Evolutionary conservation across 768 basidiomycete species (phyloP).

Genomic region (Boletus sp.): DNA sequence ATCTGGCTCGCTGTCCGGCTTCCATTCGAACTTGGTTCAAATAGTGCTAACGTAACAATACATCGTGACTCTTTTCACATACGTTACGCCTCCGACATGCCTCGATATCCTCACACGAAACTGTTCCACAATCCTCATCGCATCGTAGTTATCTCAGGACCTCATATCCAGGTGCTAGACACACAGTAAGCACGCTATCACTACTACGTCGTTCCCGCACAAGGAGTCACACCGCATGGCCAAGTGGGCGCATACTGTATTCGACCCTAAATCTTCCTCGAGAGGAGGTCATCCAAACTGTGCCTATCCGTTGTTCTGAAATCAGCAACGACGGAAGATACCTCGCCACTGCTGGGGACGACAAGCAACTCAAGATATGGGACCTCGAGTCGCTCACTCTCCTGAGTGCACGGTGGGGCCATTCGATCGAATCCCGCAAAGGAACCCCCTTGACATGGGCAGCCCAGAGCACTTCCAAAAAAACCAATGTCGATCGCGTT

Average conservation of each 20-base stretch:
- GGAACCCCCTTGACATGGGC: background rate
- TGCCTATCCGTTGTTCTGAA: conserved; percentile 59
- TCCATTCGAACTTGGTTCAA: no score
- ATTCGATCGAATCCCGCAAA: background rate
- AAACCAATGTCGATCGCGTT: conserved; percentile 72
- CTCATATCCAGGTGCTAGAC: conserved; percentile 61
- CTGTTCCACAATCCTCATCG: conserved; percentile 39
- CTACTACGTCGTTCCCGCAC: background rate
- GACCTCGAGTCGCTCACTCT: conserved; percentile 53
- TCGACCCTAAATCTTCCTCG: conserved; percentile 40
- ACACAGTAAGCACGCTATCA: conserved; percentile 41
- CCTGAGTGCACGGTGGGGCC: conserved; percentile 58
- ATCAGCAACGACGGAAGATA: conserved; percentile 44
- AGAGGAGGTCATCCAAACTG: conserved; percentile 42
- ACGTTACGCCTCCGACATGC: conserved; percentile 31
- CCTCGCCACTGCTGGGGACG: conserved; percentile 69
- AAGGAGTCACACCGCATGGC: conserved; percentile 25
- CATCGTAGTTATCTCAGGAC: conserved; percentile 53
- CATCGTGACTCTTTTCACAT: no score
- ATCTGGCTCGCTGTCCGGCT: no score
- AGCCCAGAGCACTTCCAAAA: conserved; percentile 74
- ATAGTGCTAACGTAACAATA: no score
- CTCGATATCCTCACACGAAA: conserved; percentile 48
- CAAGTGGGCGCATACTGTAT: conserved; percentile 51
- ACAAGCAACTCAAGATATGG: conserved; percentile 82